A percentile compares a stretch with the other conserved stretches of the same genome.
phyloP scores from a whole-genome alignment of 257 asterid genomes.

The Marsdenia floribunda region DNA sequence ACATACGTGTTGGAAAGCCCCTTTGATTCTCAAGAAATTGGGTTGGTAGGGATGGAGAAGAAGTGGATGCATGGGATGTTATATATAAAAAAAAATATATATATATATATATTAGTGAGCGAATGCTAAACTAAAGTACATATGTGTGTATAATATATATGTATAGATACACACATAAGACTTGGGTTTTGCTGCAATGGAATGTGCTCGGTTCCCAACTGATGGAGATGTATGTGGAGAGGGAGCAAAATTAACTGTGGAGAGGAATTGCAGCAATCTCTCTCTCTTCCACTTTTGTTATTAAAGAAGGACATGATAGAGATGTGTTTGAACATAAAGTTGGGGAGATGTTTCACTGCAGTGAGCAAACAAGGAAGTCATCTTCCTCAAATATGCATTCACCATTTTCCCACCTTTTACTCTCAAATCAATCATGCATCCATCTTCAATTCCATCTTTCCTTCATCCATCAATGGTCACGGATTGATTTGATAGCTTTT shows the following conservation, averaged over 20 bases:
- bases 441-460: neutral
- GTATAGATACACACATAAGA: too few relatives aligned
- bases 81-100: too few relatives aligned
- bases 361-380: conserved; percentile 34
- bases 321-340: conserved; percentile 30
- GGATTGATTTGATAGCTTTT: conserved; percentile 14
- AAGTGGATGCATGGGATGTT: neutral
- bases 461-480: conserved; percentile 13
- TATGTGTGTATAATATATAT: too few relatives aligned
- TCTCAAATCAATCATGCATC: conserved; percentile 6
- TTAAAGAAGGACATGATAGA: conserved; percentile 33
- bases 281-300: conserved; percentile 35
- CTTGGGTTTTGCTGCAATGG: too few relatives aligned
- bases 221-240: conserved; percentile 18
- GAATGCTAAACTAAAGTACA: conserved; percentile 19
- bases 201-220: conserved; percentile 36
- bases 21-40: too few relatives aligned
- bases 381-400: conserved; percentile 28
- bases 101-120: conserved; percentile 39
- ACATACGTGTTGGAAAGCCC: too few relatives aligned
- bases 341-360: conserved; percentile 33
- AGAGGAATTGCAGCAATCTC: conserved; percentile 26
- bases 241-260: conserved; percentile 30
- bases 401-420: conserved; percentile 3
- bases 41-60: conserved; percentile 7